Base-by-base conservation (phyloP, 129 eudicot genomes). In the Ambrosia trifida region DNA sequence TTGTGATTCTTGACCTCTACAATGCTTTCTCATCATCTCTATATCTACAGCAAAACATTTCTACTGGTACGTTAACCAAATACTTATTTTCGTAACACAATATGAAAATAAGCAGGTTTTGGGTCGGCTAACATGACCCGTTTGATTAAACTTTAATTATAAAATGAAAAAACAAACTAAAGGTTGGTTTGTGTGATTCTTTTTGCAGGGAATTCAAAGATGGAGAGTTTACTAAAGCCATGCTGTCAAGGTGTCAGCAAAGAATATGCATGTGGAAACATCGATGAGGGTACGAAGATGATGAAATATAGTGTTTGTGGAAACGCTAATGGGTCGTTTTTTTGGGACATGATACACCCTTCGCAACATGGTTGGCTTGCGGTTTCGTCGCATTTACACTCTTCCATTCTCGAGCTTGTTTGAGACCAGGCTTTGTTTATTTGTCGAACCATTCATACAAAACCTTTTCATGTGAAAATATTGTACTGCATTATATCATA, bases 261-360 rank as follows among this genome's bases (percentile, higher is more conserved):
- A 77, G 87, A 60, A 63, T 78, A 83, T 56, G 68, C 67, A 2
- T 87, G 93, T 72, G 93, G 93, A 53, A 78, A 66, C 32, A 38
- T 79, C 6, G 86, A 76, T 50, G 40, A 62, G 5, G 57, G 28
- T 62, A 77, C 72, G 0, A 77, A 77, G 64, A 19, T 5, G 49
- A 71, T 74, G 69, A 78, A 68, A 64, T 87, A 87, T 57, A 64
- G 28, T 0, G 80, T 84, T 3, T 87, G 94, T 64, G 74, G 43
- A 8, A 69, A 84, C 59, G 82, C 76, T 4, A 68, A 44, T 5
- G 50, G 33, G 52, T 80, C 87, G n/a, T 84, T 87, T 62, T 87
- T 82, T 57, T 84, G 94, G 94, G 94, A 87, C 63, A 59, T 68
- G 47, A 77, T 87, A 62, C 95, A 87, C 80, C 95, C 95, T 77